These are phyloP conservation scores for Pythium phragmitis DNA, from an alignment of 352 stramenopile genomes.

Conservation along the genomic window DNA sequence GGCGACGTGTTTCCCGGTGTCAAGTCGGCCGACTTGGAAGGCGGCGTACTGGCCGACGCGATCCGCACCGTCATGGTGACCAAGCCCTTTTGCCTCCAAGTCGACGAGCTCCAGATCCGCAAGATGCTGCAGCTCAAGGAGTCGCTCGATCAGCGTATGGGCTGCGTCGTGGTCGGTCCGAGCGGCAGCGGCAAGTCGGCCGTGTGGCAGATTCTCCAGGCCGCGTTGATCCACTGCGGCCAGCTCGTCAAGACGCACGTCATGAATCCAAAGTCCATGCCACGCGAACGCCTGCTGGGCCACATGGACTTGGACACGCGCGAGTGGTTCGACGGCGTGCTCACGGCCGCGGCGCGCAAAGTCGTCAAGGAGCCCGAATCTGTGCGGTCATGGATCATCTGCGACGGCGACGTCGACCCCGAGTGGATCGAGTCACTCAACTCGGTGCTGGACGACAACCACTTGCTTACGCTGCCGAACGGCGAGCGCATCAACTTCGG, in stretches of 20 bases:
- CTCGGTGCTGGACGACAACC: slow-evolving; percentile 96
- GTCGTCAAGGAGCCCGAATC: slow-evolving; percentile 90
- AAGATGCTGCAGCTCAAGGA: slow-evolving; percentile 97
- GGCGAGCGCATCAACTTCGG: slow-evolving; percentile 96
- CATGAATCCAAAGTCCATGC: slow-evolving; percentile 97
- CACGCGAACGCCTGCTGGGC: slow-evolving; percentile 86
- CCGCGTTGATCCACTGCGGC: slow-evolving; percentile 80
- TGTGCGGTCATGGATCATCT: slow-evolving; percentile 94
- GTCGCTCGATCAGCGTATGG: slow-evolving; percentile 93
- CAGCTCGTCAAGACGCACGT: slow-evolving; percentile 92
- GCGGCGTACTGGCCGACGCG: slow-evolving; percentile 78
- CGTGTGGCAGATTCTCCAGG: slow-evolving; percentile 92
- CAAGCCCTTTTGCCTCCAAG: slow-evolving; percentile 86
- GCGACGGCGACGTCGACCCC: slow-evolving; percentile 95
- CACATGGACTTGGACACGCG: slow-evolving; percentile 95
- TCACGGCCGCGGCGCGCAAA: slow-evolving; percentile 90
- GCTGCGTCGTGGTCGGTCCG: slow-evolving; percentile 93
- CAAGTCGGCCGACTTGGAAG: slow-evolving; percentile 72
- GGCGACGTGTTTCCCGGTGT: slow-evolving; percentile 93
- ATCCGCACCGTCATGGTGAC: slow-evolving; percentile 90
- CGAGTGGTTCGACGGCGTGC: slow-evolving; percentile 95
- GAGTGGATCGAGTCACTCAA: slow-evolving; percentile 97
- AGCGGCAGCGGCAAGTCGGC: slow-evolving; percentile 93
- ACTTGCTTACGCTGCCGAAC: slow-evolving; percentile 95
- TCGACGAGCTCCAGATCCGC: slow-evolving; percentile 89